Evolutionary conservation across 495 filamentous ascomycete species (phyloP).

Genomic region (Hypoxylon fragiforme): DNA sequence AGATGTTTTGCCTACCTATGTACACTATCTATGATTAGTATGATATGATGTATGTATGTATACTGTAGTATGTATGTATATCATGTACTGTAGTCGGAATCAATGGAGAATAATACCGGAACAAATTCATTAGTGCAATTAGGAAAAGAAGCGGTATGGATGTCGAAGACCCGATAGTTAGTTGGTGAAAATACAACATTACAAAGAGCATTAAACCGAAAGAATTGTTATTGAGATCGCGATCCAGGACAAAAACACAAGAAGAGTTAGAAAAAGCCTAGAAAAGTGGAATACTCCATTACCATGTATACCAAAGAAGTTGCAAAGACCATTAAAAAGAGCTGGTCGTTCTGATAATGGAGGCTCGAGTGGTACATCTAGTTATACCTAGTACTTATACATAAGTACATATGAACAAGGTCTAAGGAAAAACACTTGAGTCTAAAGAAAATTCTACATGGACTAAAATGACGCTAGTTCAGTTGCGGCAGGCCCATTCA

Average conservation of each 20-base stretch:
- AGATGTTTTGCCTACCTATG: too few relatives aligned
- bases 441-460: neutral
- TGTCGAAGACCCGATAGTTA: neutral
- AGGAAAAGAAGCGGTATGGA: constrained; percentile 3
- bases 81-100: neutral
- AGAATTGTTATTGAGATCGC: too few relatives aligned
- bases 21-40: too few relatives aligned
- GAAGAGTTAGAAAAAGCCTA: constrained; percentile 6
- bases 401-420: neutral
- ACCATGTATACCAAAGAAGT: too few relatives aligned
- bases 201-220: constrained; percentile 13
- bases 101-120: constrained; percentile 7
- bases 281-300: constrained; percentile 19
- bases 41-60: neutral
- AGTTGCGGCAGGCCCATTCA: constrained; percentile 31
- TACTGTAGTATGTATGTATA: neutral
- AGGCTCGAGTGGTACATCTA: constrained; percentile 20
- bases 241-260: constrained; percentile 11
- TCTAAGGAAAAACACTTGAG: neutral
- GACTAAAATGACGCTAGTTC: constrained; percentile 19
- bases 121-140: constrained; percentile 8
- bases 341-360: constrained; percentile 18
- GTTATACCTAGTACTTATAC: constrained; percentile 10
- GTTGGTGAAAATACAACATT: too few relatives aligned
- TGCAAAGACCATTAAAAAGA: neutral